Evolutionary conservation across 2,329 filamentous ascomycete species (phyloP).

Genomic region (Aspergillus novofumigatus): DNA sequence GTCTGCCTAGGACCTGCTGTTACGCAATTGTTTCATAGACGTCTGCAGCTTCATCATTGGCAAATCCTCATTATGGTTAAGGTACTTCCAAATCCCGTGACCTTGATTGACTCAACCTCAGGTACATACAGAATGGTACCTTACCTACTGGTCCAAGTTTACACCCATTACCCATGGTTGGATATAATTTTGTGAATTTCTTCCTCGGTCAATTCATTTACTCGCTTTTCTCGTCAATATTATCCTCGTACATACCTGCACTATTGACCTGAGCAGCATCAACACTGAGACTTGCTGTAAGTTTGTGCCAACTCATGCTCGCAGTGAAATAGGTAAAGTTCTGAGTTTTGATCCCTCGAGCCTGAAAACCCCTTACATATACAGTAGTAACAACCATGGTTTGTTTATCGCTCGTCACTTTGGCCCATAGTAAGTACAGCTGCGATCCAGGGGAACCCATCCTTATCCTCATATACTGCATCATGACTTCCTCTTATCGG

Average conservation of each 20-base stretch:
- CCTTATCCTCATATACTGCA: neutral
- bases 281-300: neutral
- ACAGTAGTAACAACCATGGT: neutral
- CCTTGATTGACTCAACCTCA: neutral
- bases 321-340: neutral
- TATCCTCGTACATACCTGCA: neutral
- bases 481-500: neutral
- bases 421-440: neutral
- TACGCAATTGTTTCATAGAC: neutral
- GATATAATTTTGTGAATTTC: neutral
- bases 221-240: neutral
- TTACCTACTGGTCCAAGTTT: neutral
- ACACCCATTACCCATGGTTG: neutral
- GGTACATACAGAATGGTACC: neutral
- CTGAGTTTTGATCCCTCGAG: neutral
- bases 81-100: neutral
- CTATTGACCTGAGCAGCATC: neutral
- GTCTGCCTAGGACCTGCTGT: neutral
- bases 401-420: neutral
- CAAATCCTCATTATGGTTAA: neutral
- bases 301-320: neutral
- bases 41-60: neutral
- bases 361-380: neutral
- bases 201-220: neutral
- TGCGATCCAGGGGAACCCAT: neutral